These are phyloP conservation scores for Gillenia trifoliata DNA, from an alignment of 306 rosid genomes.

Conservation along the genomic window DNA sequence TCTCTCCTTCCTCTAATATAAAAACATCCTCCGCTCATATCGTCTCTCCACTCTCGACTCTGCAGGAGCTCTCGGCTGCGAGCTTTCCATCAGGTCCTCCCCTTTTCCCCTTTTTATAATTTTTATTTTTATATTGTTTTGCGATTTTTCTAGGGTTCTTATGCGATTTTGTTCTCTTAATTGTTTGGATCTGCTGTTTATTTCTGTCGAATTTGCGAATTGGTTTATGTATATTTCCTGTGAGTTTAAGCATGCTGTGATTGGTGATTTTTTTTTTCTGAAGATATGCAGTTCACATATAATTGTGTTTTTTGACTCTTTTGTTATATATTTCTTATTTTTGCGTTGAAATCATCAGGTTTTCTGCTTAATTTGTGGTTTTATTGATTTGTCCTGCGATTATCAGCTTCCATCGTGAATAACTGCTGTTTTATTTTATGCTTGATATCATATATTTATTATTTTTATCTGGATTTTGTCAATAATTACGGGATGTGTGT, in stretches of 20 bases:
- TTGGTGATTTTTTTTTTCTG: background rate
- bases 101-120: background rate
- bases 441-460: background rate
- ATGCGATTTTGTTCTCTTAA: background rate
- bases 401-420: background rate
- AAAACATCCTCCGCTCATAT: background rate
- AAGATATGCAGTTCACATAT: background rate
- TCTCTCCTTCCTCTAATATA: background rate
- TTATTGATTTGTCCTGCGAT: background rate
- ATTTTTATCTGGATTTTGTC: background rate
- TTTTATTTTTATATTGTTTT: background rate
- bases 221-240: background rate
- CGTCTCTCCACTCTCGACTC: background rate
- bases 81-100: conserved; percentile 1
- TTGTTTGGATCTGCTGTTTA: background rate
- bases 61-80: background rate
- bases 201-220: background rate
- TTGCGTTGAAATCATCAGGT: background rate
- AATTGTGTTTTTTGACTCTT: too few species aligned
- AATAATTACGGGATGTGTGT: background rate
- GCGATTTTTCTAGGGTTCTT: background rate
- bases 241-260: background rate
- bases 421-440: background rate
- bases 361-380: background rate
- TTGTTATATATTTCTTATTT: background rate